Base-by-base conservation (phyloP, 1,139 yeast genomes). In the Komagataea norvegica region DNA sequence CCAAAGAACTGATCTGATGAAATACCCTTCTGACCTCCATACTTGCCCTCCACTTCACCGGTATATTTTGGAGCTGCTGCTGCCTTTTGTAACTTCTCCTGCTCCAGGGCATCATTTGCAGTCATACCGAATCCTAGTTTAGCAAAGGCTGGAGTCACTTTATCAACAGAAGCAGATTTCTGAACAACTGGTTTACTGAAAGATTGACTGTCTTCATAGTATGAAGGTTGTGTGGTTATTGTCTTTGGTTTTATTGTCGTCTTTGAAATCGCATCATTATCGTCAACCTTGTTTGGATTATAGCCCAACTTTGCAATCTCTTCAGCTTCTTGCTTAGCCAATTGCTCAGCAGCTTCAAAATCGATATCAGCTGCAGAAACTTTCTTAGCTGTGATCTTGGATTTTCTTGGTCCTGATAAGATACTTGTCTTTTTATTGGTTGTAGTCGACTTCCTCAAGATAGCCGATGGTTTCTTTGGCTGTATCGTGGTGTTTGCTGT, bases 1-100 rank as follows among this genome's bases (percentile, higher is more conserved):
- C 96, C 96, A 59, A 91, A 91, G 58, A 76, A 78, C 63, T 88
- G 94, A 61, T 93, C 98, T 1, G 96, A 88, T 0, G 97, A 89
- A 48, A 91, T 93, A 39, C 89, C 95, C 70, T 87, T 91, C 60
- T 89, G 96, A 29, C 68, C 67, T 40, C 96, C 97, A 60, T 73
- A 91, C 62, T 88, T 86, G 55, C 72, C 74, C 29, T 75, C 75
- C 23, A 82, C 83, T 49, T 79, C 80, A 29, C 91, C 91, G 2
- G 87, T 77, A 57, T 81, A 66, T 42, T 61, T 60, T 25, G 68
- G 64, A 23, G 62, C 64, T 4, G 69, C 54, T 2, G 72, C 69
- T 4, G 67, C 64, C 65, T 58, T 76, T 19, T 57, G 59, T 42
- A 61, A 52, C 43, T 54, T 54, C 23, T 64, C 68, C 33, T 64